phyloP scores from a whole-genome alignment of 257 asterid species.

The Fraxinus americana region DNA sequence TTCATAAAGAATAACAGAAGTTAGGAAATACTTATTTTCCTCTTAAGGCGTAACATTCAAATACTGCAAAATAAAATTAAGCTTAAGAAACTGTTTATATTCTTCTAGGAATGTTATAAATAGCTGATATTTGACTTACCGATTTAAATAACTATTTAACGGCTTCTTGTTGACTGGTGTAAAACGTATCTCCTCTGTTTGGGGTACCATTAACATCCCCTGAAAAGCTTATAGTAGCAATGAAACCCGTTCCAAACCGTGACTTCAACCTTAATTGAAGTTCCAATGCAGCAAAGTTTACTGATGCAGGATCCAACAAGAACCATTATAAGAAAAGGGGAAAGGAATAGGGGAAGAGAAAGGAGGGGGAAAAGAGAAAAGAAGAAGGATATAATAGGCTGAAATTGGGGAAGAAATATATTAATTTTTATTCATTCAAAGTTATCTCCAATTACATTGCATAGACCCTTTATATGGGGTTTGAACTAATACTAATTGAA shows the following conservation, averaged over 20 bases:
- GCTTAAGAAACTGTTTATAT: conserved; percentile 5
- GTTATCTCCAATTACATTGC: too few species aligned
- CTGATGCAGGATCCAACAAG: conserved; percentile 15
- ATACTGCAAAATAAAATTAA: conserved; percentile 44
- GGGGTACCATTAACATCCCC: conserved; percentile 53
- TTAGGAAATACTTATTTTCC: conserved; percentile 75
- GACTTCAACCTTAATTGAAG: conserved; percentile 93
- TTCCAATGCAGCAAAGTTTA: conserved; percentile 93
- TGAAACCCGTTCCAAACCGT: conserved; percentile 84
- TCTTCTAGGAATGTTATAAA: conserved; percentile 16
- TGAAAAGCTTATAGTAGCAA: conserved; percentile 74
- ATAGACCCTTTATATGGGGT: too few species aligned
- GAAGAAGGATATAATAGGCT: too few species aligned
- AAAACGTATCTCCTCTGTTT: conserved; percentile 37
- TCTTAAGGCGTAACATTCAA: conserved; percentile 76
- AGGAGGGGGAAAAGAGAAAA: too few species aligned
- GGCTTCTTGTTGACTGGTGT: conserved; percentile 47
- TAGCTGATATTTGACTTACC: conserved; percentile 46
- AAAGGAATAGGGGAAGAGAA: too few species aligned
- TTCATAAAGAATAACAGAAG: conserved; percentile 76
- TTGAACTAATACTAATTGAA: too few species aligned
- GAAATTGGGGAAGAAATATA: too few species aligned
- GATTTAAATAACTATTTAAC: conserved; percentile 74
- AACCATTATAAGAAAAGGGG: too few species aligned
- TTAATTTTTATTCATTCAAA: too few species aligned